phyloP scores from a whole-genome alignment of 164 flowering plant genomes.

The Dillenia suffruticosa region DNA sequence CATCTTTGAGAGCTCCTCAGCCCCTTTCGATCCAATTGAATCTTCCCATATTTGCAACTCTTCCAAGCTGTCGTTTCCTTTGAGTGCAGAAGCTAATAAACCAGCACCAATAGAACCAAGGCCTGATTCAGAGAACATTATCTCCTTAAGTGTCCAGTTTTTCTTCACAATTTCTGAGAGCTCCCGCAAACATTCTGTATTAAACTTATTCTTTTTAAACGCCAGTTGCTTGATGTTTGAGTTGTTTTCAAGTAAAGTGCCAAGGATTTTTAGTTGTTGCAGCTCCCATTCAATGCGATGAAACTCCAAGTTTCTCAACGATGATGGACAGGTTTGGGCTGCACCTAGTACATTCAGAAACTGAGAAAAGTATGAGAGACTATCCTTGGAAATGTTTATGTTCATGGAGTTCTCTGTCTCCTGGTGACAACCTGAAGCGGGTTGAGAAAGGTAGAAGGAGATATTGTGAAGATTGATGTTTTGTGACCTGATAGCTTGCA shows the following conservation, averaged over 20 bases:
- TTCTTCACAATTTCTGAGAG: slow-evolving; percentile 53
- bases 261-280: slow-evolving; percentile 33
- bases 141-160: slow-evolving; percentile 50
- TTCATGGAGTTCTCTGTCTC: slow-evolving; percentile 68
- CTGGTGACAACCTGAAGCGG: slow-evolving; percentile 50
- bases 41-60: slow-evolving; percentile 97
- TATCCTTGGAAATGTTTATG: slow-evolving; percentile 48
- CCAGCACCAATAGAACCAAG: slow-evolving; percentile 64
- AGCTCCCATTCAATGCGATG: slow-evolving; percentile 41
- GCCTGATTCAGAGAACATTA: slow-evolving; percentile 60
- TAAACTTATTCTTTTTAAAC: slow-evolving; percentile 56
- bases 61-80: slow-evolving; percentile 60
- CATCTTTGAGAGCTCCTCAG: slow-evolving; percentile 93
- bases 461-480: slow-evolving; percentile 43
- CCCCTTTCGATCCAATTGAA: slow-evolving; percentile 81
- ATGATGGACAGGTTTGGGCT: slow-evolving; percentile 18
- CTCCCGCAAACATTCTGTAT: slow-evolving; percentile 39
- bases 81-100: slow-evolving; percentile 62
- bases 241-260: slow-evolving; percentile 38
- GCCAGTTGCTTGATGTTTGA: slow-evolving; percentile 43
- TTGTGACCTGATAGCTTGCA: slow-evolving; percentile 41
- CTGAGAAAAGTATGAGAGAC: slow-evolving; percentile 33
- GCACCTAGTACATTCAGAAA: slow-evolving; percentile 37
- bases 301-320: slow-evolving; percentile 51
- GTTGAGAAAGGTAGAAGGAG: slow-evolving; percentile 62